phyloP scores from a whole-genome alignment of 805 yeast genomes.

The Kurtzmaniella cleridarum region DNA sequence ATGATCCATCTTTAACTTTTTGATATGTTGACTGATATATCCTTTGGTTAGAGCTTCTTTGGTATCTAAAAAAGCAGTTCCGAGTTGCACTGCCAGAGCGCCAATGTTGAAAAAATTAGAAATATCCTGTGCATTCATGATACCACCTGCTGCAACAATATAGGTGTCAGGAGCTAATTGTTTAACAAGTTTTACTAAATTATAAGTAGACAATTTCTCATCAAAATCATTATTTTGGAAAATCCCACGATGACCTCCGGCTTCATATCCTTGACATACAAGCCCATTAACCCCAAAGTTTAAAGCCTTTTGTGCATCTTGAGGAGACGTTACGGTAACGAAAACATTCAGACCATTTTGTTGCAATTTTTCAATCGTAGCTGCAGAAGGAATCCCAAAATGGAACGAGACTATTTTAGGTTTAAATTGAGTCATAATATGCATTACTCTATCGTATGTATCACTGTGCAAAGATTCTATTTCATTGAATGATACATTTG shows the following conservation, averaged over 20 bases:
- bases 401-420: conserved; percentile 50
- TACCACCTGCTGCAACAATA: conserved; percentile 52
- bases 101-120: conserved; percentile 31
- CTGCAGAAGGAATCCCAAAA: conserved; percentile 41
- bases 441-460: conserved; percentile 13
- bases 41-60: conserved; percentile 21
- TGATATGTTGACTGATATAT: conserved; percentile 11
- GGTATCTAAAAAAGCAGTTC: conserved; percentile 44
- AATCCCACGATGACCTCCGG: conserved; percentile 62
- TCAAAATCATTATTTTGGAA: conserved; percentile 24
- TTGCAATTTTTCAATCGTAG: conserved; percentile 29
- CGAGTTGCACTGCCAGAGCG: conserved; percentile 51
- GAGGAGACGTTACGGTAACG: conserved; percentile 42
- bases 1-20: not conserved
- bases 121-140: conserved; percentile 28
- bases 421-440: conserved; percentile 10
- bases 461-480: conserved; percentile 13
- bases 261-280: conserved; percentile 54
- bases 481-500: conserved; percentile 25
- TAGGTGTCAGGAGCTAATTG: conserved; percentile 11
- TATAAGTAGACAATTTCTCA: conserved; percentile 29
- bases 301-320: conserved; percentile 33
- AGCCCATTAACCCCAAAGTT: conserved; percentile 41
- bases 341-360: conserved; percentile 35
- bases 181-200: conserved; percentile 18